These are phyloP conservation scores for Penicillium waksmanii DNA, from an alignment of 495 filamentous ascomycete species.

Conservation along the genomic window DNA sequence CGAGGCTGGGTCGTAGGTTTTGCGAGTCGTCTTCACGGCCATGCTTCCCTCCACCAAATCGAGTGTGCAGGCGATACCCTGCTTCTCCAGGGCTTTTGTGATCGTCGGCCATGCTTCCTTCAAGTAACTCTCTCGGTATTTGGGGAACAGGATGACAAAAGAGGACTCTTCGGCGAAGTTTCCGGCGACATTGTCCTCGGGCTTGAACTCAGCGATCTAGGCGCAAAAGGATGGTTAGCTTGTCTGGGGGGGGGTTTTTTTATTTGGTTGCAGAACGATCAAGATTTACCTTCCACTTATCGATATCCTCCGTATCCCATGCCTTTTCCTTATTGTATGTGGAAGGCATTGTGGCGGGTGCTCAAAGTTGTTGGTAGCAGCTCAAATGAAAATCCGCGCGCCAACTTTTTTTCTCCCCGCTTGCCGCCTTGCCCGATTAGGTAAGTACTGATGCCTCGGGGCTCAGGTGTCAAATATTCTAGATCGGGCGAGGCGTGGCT, in stretches of 20 bases:
- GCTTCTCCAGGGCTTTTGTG: conserved; percentile 79
- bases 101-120: conserved; percentile 87
- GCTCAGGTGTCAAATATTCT: conserved; percentile 15
- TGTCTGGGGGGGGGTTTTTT: not conserved
- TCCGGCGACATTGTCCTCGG: conserved; percentile 82
- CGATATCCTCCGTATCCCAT: conserved; percentile 97
- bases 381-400: conserved; percentile 38
- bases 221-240: not conserved
- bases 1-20: conserved; percentile 91
- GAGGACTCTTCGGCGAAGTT: conserved; percentile 91
- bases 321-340: conserved; percentile 94
- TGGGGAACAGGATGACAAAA: conserved; percentile 91
- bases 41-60: conserved; percentile 96
- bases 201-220: conserved; percentile 78
- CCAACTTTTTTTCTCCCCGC: conserved; percentile 47
- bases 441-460: conserved; percentile 19
- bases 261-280: not conserved
- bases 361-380: conserved; percentile 22
- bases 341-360: conserved; percentile 72
- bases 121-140: conserved; percentile 95
- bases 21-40: conserved; percentile 92
- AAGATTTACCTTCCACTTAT: conserved; percentile 85
- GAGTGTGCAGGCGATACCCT: conserved; percentile 82
- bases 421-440: conserved; percentile 39
- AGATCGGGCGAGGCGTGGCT: conserved; percentile 1